Base-by-base conservation (phyloP, 164 flowering plant genomes). In the Umbellularia californica region DNA sequence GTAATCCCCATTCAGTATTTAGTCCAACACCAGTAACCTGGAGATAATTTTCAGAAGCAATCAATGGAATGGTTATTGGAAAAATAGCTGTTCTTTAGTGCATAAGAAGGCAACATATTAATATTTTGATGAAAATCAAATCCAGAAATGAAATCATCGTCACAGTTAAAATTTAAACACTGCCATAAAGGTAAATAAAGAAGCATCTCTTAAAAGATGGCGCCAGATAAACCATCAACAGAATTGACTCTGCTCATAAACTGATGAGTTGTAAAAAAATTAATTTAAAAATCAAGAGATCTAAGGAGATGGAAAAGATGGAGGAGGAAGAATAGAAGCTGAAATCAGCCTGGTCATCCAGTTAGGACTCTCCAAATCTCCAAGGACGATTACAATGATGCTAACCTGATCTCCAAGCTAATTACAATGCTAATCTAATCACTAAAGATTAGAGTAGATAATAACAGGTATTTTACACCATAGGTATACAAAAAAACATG, bases 1-100 rank as follows among this genome's bases (percentile, higher is more conserved):
- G 89, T 80, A 94, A 77, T 68, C 99, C 99, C 99, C 99, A 96
- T 80, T 94, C 98, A 60, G 99, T 96, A 77, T 94, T 91, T 71
- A 89, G 84, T 19, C 99, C 99, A 82, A 96, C 98, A 80, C 93
- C 82, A 28, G 98, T 94, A 24, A 90, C 97, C 99, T 94, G 70
- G 50, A 76, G 62, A 76, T 2, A 23, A n/a, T 63, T 64, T 12
- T 27, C 66, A 27, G 5, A 28, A 67, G 50, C 9, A 28, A 67
- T 15, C 20, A 22, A 12, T 28, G 22, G 13, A 24, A 67, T 30
- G 28, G 50, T 15, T 15, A 3, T 17, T 4, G 20, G n/a, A 15
- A 11, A 55, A 41, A 41, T 41, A 41, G 10, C 47, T 41, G 11
- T 41, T 14, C 6, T 3, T 55, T 15, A 55, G 13, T 55, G 20